Conservation (phyloP, 2,329 filamentous ascomycete species). For the Hymenoscyphus repandus region DNA sequence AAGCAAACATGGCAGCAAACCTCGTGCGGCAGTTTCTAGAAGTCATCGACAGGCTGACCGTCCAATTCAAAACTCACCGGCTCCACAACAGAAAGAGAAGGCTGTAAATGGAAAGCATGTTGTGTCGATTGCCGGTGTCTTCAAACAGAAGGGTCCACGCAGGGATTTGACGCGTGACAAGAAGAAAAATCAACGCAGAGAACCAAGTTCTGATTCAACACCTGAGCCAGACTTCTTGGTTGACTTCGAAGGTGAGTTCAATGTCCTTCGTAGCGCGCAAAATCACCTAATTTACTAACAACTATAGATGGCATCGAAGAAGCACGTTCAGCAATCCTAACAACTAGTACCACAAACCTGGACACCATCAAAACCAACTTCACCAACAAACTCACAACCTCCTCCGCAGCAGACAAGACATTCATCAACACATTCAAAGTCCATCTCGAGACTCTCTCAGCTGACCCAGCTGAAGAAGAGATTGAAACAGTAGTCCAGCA, state of each 20-base stretch:
- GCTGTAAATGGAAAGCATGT: constrained; percentile 3
- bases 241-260: constrained; percentile 12
- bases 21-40: background rate
- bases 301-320: constrained; percentile 19
- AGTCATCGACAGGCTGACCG: background rate
- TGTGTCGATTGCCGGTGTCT: constrained; percentile 19
- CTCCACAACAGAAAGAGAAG: background rate
- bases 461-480: constrained; percentile 20
- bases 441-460: constrained; percentile 5
- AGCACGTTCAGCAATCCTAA: constrained; percentile 14
- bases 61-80: background rate
- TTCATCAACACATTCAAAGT: constrained; percentile 15
- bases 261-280: too few relatives aligned
- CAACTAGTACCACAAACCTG: constrained; percentile 12
- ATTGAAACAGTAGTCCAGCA: constrained; percentile 16
- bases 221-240: constrained; percentile 10
- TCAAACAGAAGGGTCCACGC: constrained; percentile 17
- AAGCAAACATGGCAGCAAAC: background rate
- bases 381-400: constrained; percentile 4
- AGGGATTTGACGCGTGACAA: constrained; percentile 4
- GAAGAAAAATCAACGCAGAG: constrained; percentile 11
- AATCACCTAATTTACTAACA: background rate
- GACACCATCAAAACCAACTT: constrained; percentile 13
- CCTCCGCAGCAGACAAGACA: constrained; percentile 6
- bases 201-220: constrained; percentile 3